Conservation (phyloP, 805 yeast genomes). For the Cyberlindnera mycetangii region DNA sequence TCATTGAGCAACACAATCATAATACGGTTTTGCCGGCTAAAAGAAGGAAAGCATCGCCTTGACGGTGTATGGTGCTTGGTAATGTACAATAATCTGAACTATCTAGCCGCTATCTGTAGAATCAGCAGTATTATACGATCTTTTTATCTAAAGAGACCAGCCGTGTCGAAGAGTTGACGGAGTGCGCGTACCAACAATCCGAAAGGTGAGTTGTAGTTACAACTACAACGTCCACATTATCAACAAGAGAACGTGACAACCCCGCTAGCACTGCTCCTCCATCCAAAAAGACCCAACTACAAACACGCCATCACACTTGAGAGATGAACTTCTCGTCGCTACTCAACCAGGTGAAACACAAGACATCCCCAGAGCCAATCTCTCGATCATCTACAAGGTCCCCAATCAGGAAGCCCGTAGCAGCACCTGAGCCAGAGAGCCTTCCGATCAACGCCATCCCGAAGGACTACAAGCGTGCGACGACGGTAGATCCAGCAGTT, state of each 20-base stretch:
- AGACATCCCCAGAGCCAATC: conserved; percentile 4
- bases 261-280: too few relatives aligned
- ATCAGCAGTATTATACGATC: too few relatives aligned
- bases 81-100: conserved; percentile 6
- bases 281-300: too few relatives aligned
- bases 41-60: conserved; percentile 1
- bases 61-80: neutral
- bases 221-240: too few relatives aligned
- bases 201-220: too few relatives aligned
- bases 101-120: too few relatives aligned
- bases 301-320: neutral
- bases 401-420: neutral
- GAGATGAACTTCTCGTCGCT: conserved; percentile 24
- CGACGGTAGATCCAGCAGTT: conserved; percentile 65
- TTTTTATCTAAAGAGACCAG: neutral
- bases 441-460: conserved; percentile 11
- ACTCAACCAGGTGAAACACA: conserved; percentile 22
- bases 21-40: neutral
- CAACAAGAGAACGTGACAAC: too few relatives aligned
- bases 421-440: neutral
- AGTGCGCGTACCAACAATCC: neutral
- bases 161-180: neutral
- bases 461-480: conserved; percentile 2
- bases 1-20: neutral
- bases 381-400: neutral